phyloP scores from a whole-genome alignment of 2,329 filamentous ascomycete genomes.

The Calonectria henricotiae region DNA sequence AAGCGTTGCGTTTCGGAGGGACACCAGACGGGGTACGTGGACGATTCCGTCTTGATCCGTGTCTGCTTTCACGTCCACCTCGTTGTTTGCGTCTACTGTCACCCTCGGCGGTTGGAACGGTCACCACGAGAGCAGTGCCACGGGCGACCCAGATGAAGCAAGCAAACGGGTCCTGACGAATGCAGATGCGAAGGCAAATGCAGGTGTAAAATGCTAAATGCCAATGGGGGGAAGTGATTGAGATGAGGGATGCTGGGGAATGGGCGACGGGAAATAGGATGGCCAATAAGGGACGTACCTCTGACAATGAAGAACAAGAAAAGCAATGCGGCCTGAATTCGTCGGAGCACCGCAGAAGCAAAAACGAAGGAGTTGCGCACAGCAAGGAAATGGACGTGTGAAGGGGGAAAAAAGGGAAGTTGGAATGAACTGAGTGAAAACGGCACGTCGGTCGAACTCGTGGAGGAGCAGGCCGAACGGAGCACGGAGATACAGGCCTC shows the following conservation, averaged over 20 bases:
- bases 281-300: constrained; percentile 47
- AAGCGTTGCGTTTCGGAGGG: constrained; percentile 19
- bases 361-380: constrained; percentile 34
- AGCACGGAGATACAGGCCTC: constrained; percentile 26
- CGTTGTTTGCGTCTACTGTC: constrained; percentile 11
- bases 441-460: constrained; percentile 27
- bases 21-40: constrained; percentile 16
- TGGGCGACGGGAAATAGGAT: constrained; percentile 40
- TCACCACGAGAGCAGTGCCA: constrained; percentile 7
- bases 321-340: constrained; percentile 37
- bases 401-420: constrained; percentile 29
- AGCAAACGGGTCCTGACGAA: constrained; percentile 34
- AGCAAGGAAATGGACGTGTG: constrained; percentile 24
- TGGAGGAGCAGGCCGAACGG: constrained; percentile 29
- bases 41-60: constrained; percentile 5
- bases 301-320: constrained; percentile 35
- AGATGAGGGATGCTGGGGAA: constrained; percentile 30
- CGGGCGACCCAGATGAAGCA: constrained; percentile 14
- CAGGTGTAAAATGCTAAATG: constrained; percentile 21
- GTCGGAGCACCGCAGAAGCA: constrained; percentile 45
- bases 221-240: constrained; percentile 21
- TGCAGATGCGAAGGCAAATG: constrained; percentile 36
- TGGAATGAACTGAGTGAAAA: constrained; percentile 36
- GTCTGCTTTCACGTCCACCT: constrained; percentile 15
- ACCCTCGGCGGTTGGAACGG: constrained; percentile 13